phyloP scores from a whole-genome alignment of 2,329 filamentous ascomycete species.

The Zarea fungicola region DNA sequence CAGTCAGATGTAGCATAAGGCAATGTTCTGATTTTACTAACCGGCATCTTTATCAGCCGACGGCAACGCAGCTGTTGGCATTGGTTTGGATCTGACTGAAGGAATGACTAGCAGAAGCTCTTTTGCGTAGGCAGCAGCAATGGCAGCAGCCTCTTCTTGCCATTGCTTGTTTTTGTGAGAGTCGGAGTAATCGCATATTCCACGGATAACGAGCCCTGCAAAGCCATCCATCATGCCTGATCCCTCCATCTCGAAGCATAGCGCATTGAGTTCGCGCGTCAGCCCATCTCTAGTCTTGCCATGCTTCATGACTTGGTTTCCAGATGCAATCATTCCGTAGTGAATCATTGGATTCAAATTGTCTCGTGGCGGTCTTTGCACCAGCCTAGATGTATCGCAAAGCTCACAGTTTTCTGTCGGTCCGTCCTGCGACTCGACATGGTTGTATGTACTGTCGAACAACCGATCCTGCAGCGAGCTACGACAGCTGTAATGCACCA shows the following conservation, averaged over 20 bases:
- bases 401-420: too few species aligned
- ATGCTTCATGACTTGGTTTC: slow-evolving; percentile 29
- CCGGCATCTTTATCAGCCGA: too few species aligned
- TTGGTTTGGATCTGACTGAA: too few species aligned
- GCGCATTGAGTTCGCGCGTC: not conserved
- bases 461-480: too few species aligned
- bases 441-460: too few species aligned
- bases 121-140: slow-evolving; percentile 23
- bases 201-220: slow-evolving; percentile 27
- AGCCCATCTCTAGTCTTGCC: slow-evolving; percentile 24
- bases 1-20: not conserved
- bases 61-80: too few species aligned
- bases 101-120: slow-evolving; percentile 18
- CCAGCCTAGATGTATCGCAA: slow-evolving; percentile 7
- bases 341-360: slow-evolving; percentile 9
- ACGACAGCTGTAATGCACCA: too few species aligned
- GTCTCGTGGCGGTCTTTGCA: not conserved
- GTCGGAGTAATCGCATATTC: slow-evolving; percentile 34
- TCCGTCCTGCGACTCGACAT: too few species aligned
- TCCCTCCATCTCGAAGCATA: slow-evolving; percentile 25
- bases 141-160: slow-evolving; percentile 29
- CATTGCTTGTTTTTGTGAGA: slow-evolving; percentile 32
- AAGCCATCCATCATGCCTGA: slow-evolving; percentile 19
- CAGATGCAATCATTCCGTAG: slow-evolving; percentile 22
- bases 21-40: too few species aligned